These are phyloP conservation scores for Recurvomyces mirabilis DNA, from an alignment of 495 filamentous ascomycete species.

Conservation along the genomic window DNA sequence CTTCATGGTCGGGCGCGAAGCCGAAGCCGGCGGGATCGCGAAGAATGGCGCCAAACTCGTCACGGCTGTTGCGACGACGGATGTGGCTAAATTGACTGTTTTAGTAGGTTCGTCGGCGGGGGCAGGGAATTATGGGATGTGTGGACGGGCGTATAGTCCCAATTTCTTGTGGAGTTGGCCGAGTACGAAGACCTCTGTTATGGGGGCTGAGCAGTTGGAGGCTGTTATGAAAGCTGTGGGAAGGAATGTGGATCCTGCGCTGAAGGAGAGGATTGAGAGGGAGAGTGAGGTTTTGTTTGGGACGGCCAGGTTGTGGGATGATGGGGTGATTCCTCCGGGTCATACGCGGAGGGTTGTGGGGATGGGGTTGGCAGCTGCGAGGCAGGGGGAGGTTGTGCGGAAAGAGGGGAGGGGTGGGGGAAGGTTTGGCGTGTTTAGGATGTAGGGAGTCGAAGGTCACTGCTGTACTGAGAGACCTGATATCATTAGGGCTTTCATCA, in stretches of 20 bases:
- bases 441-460: conserved; percentile 45
- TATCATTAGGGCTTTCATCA: no score
- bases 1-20: conserved; percentile 94
- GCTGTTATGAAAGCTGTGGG: conserved; percentile 93
- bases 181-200: conserved; percentile 86
- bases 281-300: conserved; percentile 87
- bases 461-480: no score
- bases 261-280: conserved; percentile 74
- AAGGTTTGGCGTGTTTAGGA: conserved; percentile 90
- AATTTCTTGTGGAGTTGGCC: conserved; percentile 97
- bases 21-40: conserved; percentile 88
- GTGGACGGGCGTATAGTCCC: conserved; percentile 85
- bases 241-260: conserved; percentile 64
- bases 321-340: conserved; percentile 82
- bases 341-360: conserved; percentile 80
- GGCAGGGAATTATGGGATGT: conserved; percentile 74
- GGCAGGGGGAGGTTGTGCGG: conserved; percentile 39
- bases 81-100: conserved; percentile 95
- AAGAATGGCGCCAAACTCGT: conserved; percentile 98
- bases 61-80: conserved; percentile 86
- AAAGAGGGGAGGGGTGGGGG: conserved; percentile 74
- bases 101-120: conserved; percentile 76
- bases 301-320: conserved; percentile 86
- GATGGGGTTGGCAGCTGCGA: conserved; percentile 65
- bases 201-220: conserved; percentile 88